Evolutionary conservation across 495 filamentous ascomycete genomes (phyloP).

Genomic region (Penicillium steckii): DNA sequence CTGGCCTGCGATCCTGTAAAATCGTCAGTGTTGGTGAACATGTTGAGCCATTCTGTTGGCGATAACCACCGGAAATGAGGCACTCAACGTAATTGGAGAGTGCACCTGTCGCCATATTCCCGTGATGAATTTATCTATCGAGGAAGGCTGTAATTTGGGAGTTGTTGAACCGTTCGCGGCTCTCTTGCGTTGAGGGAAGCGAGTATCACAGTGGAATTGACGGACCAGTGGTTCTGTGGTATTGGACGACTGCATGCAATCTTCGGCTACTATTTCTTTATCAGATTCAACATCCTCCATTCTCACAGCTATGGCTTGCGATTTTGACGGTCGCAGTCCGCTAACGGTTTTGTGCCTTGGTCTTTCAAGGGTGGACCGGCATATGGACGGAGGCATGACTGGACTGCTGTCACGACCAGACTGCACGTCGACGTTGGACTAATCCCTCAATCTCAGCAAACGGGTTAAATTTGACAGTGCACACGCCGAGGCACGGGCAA

Average conservation of each 20-base stretch:
- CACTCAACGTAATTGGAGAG: slow-evolving; percentile 15
- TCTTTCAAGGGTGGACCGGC: background rate
- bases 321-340: slow-evolving; percentile 10
- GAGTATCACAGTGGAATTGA: slow-evolving; percentile 22
- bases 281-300: background rate
- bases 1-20: slow-evolving; percentile 11
- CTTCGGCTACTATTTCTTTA: background rate
- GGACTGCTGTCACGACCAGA: background rate
- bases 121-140: slow-evolving; percentile 19
- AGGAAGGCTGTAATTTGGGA: slow-evolving; percentile 16
- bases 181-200: slow-evolving; percentile 22
- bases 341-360: slow-evolving; percentile 17
- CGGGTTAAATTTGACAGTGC: background rate
- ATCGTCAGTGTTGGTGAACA: background rate
- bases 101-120: slow-evolving; percentile 23
- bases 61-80: slow-evolving; percentile 9
- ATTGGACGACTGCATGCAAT: background rate
- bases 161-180: slow-evolving; percentile 2
- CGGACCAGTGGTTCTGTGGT: slow-evolving; percentile 5
- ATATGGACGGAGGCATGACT: background rate
- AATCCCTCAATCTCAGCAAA: background rate
- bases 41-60: background rate
- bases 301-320: background rate
- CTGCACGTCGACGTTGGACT: background rate
- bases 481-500: background rate